These are phyloP conservation scores for Arachis stenosperma DNA, from an alignment of 306 rosid species.

Conservation along the genomic window DNA sequence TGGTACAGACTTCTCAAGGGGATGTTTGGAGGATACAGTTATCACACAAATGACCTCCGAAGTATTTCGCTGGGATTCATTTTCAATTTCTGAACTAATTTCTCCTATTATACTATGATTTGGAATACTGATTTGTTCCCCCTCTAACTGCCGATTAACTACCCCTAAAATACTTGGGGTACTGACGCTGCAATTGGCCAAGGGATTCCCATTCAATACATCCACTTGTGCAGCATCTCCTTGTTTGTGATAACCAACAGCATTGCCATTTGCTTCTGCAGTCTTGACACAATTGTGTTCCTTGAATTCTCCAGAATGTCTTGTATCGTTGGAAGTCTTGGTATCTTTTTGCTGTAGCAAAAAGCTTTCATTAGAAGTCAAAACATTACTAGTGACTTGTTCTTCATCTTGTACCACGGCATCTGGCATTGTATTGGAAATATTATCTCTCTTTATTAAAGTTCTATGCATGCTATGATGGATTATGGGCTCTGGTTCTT, in stretches of 20 bases:
- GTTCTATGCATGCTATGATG: neutral
- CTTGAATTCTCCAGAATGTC: slow-evolving; percentile 42
- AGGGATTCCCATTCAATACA: slow-evolving; percentile 30
- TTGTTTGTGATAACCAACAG: slow-evolving; percentile 34
- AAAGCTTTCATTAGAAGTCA: slow-evolving; percentile 38
- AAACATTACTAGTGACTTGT: slow-evolving; percentile 39
- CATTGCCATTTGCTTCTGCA: slow-evolving; percentile 37
- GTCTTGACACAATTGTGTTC: slow-evolving; percentile 33
- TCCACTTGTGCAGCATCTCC: slow-evolving; percentile 44
- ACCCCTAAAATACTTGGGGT: slow-evolving; percentile 38
- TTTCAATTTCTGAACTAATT: slow-evolving; percentile 28
- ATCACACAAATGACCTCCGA: slow-evolving; percentile 29
- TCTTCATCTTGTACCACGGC: slow-evolving; percentile 42
- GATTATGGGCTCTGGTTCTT: slow-evolving; percentile 36
- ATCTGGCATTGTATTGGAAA: slow-evolving; percentile 29
- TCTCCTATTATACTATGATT: slow-evolving; percentile 29
- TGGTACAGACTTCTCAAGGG: slow-evolving; percentile 32
- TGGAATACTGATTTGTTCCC: slow-evolving; percentile 35
- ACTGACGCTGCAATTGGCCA: slow-evolving; percentile 39
- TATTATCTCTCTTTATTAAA: slow-evolving; percentile 25
- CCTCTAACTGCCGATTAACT: slow-evolving; percentile 41
- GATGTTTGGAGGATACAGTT: slow-evolving; percentile 30
- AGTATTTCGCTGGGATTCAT: slow-evolving; percentile 27
- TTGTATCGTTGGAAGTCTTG: slow-evolving; percentile 33
- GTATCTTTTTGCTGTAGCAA: slow-evolving; percentile 32